Conservation (phyloP, 2,329 filamentous ascomycete species). For the Ophiocordyceps robertsii region DNA sequence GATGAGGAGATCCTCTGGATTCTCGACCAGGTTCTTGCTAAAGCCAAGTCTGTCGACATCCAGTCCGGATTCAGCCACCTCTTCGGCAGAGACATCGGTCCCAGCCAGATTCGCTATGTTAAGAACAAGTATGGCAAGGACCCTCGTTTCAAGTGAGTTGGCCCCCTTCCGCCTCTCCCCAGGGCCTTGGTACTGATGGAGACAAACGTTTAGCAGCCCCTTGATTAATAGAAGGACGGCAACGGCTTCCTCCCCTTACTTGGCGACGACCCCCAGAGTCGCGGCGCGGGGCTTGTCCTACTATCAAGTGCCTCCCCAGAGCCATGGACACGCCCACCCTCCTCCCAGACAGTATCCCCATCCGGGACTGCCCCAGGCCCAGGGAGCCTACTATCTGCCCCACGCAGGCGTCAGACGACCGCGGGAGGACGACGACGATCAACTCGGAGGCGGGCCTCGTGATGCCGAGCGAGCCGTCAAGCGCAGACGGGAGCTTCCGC, state of each 20-base stretch:
- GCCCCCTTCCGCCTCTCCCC: neutral
- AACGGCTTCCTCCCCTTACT: neutral
- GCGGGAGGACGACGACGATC: neutral
- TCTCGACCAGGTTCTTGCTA: constrained; percentile 14
- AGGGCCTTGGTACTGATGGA: neutral
- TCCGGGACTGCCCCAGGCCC: no score
- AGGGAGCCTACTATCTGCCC: no score
- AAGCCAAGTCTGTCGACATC: constrained; percentile 13
- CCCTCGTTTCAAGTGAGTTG: constrained; percentile 22
- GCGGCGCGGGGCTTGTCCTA: no score
- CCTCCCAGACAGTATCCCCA: no score
- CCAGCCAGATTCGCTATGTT: constrained; percentile 24
- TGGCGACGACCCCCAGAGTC: no score
- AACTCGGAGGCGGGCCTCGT: neutral
- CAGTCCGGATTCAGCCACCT: constrained; percentile 11
- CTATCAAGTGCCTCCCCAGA: no score
- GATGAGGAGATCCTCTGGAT: constrained; percentile 21
- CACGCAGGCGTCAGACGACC: neutral
- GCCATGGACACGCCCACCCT: no score
- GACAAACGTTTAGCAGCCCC: neutral
- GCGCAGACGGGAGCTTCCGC: neutral
- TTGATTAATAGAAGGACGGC: neutral
- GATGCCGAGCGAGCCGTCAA: neutral
- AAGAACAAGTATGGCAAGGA: constrained; percentile 27
- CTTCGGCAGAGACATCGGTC: constrained; percentile 14